These are phyloP conservation scores for Hortiboletus rubellus DNA, from an alignment of 1,284 basidiomycete species.

Conservation along the genomic window DNA sequence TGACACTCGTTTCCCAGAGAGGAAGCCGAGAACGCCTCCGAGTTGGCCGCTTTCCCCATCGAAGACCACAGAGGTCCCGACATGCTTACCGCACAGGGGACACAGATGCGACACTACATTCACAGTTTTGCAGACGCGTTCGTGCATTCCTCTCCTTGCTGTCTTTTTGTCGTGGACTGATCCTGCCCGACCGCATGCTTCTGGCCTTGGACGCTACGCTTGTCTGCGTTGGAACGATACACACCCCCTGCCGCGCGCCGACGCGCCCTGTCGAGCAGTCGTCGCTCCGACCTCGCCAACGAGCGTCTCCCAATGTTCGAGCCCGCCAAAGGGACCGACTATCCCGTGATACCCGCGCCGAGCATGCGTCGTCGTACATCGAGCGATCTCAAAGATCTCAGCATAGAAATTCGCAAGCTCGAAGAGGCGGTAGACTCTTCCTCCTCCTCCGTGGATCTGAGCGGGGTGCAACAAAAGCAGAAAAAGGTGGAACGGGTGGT, in stretches of 20 bases:
- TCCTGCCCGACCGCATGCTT: not conserved
- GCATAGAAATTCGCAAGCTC: conserved; percentile 82
- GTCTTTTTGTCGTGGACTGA: not conserved
- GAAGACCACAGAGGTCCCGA: conserved; percentile 46
- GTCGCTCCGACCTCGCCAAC: conserved; percentile 90
- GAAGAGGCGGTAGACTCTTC: conserved; percentile 38
- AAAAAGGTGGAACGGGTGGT: conserved; percentile 61
- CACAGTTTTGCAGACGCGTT: conserved; percentile 91
- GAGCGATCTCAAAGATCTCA: conserved; percentile 57
- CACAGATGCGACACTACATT: conserved; percentile 78
- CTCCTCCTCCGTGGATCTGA: too few species aligned
- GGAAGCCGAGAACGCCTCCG: conserved; percentile 92
- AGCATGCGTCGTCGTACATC: conserved; percentile 61
- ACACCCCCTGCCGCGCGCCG: too few species aligned
- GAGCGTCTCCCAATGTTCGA: conserved; percentile 81
- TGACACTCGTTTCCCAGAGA: conserved; percentile 55
- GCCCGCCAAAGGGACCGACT: conserved; percentile 36
- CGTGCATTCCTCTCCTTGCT: conserved; percentile 35
- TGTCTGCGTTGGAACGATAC: too few species aligned
- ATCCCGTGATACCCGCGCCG: conserved; percentile 55
- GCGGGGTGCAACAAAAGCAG: conserved; percentile 4
- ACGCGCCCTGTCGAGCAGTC: conserved; percentile 43
- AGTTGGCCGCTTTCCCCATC: conserved; percentile 67
- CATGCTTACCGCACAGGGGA: conserved; percentile 56
- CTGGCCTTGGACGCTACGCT: too few species aligned